These are phyloP conservation scores for Theobroma grandiflorum DNA, from an alignment of 441 rosid genomes.

Conservation along the genomic window DNA sequence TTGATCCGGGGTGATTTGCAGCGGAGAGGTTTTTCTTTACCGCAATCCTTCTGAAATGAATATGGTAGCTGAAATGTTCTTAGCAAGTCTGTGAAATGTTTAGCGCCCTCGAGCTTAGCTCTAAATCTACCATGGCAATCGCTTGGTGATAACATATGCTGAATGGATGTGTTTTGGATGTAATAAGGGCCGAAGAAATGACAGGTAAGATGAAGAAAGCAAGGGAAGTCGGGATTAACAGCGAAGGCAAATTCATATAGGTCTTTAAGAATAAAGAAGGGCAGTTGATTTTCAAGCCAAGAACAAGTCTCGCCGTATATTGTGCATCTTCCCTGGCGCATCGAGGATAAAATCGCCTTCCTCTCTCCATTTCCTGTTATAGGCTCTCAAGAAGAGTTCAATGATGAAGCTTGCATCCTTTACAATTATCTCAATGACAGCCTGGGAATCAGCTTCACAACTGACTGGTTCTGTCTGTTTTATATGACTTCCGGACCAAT, in stretches of 20 bases:
- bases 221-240: not conserved
- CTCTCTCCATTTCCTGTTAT: not conserved
- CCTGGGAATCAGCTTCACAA: no score
- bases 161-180: not conserved
- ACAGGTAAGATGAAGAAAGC: not conserved
- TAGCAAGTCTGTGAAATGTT: not conserved
- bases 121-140: not conserved
- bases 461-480: no score
- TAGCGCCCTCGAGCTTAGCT: not conserved
- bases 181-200: no score
- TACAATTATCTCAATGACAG: not conserved
- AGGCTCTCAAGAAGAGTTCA: constrained; percentile 6
- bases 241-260: not conserved
- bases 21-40: not conserved
- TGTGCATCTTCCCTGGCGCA: not conserved
- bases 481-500: no score
- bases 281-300: constrained; percentile 27
- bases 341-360: not conserved
- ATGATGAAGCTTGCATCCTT: constrained; percentile 23
- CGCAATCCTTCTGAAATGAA: not conserved
- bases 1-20: no score
- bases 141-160: not conserved
- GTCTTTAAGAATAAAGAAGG: not conserved
- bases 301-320: no score
- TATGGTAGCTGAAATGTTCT: not conserved